Base-by-base conservation (phyloP, 2,329 filamentous ascomycete genomes). In the Trichoderma sp. region DNA sequence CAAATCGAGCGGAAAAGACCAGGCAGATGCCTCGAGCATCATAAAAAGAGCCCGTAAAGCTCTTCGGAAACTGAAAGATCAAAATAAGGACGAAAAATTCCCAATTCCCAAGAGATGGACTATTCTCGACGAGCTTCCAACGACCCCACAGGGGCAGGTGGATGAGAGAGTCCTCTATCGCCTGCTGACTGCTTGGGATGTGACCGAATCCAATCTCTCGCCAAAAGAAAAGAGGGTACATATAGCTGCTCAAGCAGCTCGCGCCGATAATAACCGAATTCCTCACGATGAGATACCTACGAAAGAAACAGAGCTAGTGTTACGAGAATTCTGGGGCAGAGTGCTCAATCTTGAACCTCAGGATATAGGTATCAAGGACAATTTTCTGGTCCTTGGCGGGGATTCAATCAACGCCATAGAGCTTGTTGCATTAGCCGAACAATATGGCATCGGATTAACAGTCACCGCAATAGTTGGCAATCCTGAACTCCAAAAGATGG, bases 331-430 rank as follows among this genome's bases (percentile, higher is more conserved):
- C 21, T 67, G 64, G 64, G 34, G 64, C 18, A 56, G 64, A 15
- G 51, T 67, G 28, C 64, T 67, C 32, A 57, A 57, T 43, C 26
- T 57, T 21, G 64, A 67, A 14, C 51, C 64, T 53, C 51, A 39
- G 32, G 32, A 57, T 30, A 67, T 67, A 4, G 34, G 64, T n/a
- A 21, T 18, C 12, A 67, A 43, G 15, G 73, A 74, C 34, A 73
- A 62, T 26, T 77, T 76, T 60, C 28, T 77, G 26, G 47, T 68
- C 24, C 67, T 77, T 36, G 76, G 76, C 14, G 76, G 76, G 18
- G 75, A 76, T 32, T 77, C 75, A 2, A 77, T 77, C 24, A 72
- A 70, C 15, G 75, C 76, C n/a, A 76, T 77, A 32, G 64, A 74
- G 7, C 72, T 76, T 9, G 72, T 69, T 61, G 56, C 66, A 24